Base-by-base conservation (phyloP, 2,329 filamentous ascomycete genomes). In the Cercospora berteroae region DNA sequence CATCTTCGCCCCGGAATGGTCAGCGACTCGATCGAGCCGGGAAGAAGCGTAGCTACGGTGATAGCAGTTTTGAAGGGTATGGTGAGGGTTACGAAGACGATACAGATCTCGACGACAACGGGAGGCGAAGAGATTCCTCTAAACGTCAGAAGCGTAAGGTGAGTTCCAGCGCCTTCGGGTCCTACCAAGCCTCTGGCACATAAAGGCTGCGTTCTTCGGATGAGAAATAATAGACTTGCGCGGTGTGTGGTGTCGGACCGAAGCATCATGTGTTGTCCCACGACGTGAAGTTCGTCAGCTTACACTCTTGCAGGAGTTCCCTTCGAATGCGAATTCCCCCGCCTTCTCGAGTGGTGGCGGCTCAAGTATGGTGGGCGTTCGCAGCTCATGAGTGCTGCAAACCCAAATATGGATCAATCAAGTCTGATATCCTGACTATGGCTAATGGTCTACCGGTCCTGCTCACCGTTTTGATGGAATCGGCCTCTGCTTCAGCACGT, bases 41-140 rank as follows among this genome's bases (percentile, higher is more conserved):
- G 69, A 92, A 90, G 81, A 93, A 93, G 83, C 86, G 91, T 58
- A 87, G 88, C 69, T 94, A 93, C 76, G 88, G 89, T 44, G 91
- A 94, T 70, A 86, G 84, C 73, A 91, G 89, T 74, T 94, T 87
- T 75, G 88, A 90, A 74, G 90, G 91, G 50, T 93, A 93, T 74
- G 86, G 87, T 55, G 90, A 93, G 72, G 88, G 89, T 36, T 92
- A 84, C 72, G 85, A 85, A 9, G 90, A 93, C 69, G 90, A 90
- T 69, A 87, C 84, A 65, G 90, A 91, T 71, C 88, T 88, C 72
- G 90, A 91, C 72, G 88, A 90, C 64, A 80, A 66, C 12, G 72
- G 68, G 23, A 59, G 69, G 44, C 67, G 73, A 25, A 65, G 69
- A 10, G 67, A 70, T 44, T 64, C 67, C 31, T 67, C 61, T 42